Conservation (phyloP, 352 stramenopile species). For the Phytopythium helicoides region DNA sequence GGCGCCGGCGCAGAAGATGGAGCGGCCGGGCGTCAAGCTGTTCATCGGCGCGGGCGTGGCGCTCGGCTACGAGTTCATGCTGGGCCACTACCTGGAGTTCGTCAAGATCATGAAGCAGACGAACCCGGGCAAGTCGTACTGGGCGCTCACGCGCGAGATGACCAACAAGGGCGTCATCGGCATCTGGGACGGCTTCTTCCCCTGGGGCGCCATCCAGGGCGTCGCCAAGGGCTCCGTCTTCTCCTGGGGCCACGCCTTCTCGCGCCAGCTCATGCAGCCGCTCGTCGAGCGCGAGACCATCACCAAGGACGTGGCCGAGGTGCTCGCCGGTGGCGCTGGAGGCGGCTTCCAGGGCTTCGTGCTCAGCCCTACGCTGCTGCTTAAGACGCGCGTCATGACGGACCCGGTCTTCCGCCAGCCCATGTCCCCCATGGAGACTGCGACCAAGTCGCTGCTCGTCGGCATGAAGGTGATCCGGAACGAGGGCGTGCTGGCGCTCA, state of each 20-base stretch:
- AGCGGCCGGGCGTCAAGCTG: conserved; percentile 75
- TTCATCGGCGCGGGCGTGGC: conserved; percentile 83
- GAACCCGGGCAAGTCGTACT: conserved; percentile 75
- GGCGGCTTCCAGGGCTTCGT: too few species aligned
- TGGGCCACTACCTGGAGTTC: conserved; percentile 93
- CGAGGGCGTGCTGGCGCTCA: too few species aligned
- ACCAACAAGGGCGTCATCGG: conserved; percentile 84
- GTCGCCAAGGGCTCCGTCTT: conserved; percentile 92
- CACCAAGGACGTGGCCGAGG: conserved; percentile 53
- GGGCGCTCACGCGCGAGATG: conserved; percentile 68
- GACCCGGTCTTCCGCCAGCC: too few species aligned
- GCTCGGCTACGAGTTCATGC: conserved; percentile 83
- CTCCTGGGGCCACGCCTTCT: conserved; percentile 80
- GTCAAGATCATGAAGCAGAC: conserved; percentile 94
- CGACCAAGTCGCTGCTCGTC: too few species aligned
- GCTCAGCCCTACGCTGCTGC: too few species aligned
- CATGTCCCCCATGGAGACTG: too few species aligned
- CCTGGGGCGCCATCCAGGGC: conserved; percentile 89
- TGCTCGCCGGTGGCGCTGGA: conserved; percentile 85
- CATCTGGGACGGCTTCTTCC: conserved; percentile 93
- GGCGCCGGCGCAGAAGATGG: conserved; percentile 19
- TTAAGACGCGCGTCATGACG: too few species aligned
- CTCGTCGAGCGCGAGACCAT: conserved; percentile 61
- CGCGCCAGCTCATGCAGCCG: conserved; percentile 48
- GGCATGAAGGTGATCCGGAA: too few species aligned